Evolutionary conservation across 2,329 filamentous ascomycete species (phyloP).

Genomic region (Cladophialophora psammophila): DNA sequence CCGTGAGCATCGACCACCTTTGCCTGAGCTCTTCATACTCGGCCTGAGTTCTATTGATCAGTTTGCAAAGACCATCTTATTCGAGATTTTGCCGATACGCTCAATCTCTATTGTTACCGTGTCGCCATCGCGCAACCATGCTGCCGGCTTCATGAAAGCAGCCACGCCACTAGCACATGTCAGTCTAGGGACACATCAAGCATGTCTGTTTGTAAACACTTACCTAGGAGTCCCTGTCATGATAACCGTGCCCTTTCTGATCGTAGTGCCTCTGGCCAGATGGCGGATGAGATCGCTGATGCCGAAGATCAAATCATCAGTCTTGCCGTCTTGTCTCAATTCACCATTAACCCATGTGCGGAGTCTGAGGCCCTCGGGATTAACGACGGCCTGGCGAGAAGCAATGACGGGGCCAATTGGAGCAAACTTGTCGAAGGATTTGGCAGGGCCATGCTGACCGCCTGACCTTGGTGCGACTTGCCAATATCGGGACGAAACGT

Average conservation of each 20-base stretch:
- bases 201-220: constrained; percentile 18
- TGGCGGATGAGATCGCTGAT: constrained; percentile 47
- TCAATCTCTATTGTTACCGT: constrained; percentile 57
- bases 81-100: constrained; percentile 58
- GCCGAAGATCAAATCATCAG: constrained; percentile 49
- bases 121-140: constrained; percentile 48
- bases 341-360: constrained; percentile 47
- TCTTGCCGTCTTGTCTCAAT: constrained; percentile 48
- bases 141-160: constrained; percentile 49
- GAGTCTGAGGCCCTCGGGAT: constrained; percentile 44
- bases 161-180: constrained; percentile 48
- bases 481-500: constrained; percentile 49
- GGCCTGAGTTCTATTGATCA: not conserved
- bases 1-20: too few relatives aligned
- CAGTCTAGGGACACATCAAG: not conserved
- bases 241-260: constrained; percentile 48
- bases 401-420: constrained; percentile 63
- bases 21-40: not conserved
- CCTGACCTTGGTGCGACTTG: constrained; percentile 40
- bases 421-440: constrained; percentile 65
- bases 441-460: constrained; percentile 27
- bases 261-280: constrained; percentile 48
- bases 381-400: constrained; percentile 39
- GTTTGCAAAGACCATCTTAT: constrained; percentile 35
- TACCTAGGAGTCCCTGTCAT: constrained; percentile 50